Conservation (phyloP, 495 filamentous ascomycete species). For the Margaritispora aquatica region DNA sequence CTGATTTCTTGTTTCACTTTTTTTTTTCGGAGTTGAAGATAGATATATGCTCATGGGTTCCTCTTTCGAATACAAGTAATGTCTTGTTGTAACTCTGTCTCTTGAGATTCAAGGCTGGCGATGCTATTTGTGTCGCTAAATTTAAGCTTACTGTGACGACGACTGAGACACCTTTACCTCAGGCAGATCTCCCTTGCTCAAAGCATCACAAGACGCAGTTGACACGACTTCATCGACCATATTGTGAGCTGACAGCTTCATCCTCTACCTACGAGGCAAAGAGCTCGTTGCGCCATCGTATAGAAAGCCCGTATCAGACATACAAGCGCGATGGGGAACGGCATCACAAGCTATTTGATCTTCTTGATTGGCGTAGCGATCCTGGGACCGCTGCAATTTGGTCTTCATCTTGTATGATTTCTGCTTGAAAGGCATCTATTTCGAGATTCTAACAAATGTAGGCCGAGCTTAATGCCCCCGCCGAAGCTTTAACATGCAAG, state of each 20-base stretch:
- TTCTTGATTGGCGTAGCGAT: slow-evolving; percentile 56
- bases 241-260: not conserved
- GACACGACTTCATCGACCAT: not conserved
- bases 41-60: not conserved
- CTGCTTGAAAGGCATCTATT: not conserved
- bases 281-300: not conserved
- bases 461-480: slow-evolving; percentile 93
- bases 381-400: slow-evolving; percentile 84
- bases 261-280: not conserved
- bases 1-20: not conserved
- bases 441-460: slow-evolving; percentile 29
- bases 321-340: slow-evolving; percentile 8
- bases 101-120: no score
- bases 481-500: slow-evolving; percentile 80
- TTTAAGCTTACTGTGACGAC: not conserved
- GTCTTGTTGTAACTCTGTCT: not conserved
- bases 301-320: not conserved
- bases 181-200: not conserved
- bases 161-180: not conserved
- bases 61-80: not conserved
- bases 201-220: not conserved
- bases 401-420: slow-evolving; percentile 75
- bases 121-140: not conserved
- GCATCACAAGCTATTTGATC: slow-evolving; percentile 58
- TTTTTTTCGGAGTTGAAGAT: not conserved